phyloP scores from a whole-genome alignment of 441 rosid genomes.

The Hypseocharis bilobata region DNA sequence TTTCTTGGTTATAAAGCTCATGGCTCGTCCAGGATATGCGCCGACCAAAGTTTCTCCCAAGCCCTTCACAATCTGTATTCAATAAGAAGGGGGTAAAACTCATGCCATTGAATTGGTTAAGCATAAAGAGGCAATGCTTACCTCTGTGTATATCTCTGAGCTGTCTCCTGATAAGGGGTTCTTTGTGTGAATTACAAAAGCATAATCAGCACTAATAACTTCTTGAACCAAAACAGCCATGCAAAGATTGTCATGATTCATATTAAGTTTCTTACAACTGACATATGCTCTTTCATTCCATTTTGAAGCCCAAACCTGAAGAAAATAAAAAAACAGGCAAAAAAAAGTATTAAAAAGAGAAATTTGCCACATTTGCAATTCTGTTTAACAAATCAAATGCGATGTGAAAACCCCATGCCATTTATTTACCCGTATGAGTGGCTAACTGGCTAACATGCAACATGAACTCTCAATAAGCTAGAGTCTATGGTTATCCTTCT shows the following conservation, averaged over 20 bases:
- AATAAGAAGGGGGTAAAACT: constrained; percentile 4
- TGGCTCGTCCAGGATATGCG: constrained; percentile 67
- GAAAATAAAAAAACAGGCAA: constrained; percentile 7
- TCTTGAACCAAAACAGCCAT: constrained; percentile 76
- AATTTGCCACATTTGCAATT: not conserved
- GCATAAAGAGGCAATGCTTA: constrained; percentile 17
- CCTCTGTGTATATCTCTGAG: constrained; percentile 72
- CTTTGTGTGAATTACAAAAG: constrained; percentile 78
- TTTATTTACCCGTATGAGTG: not conserved
- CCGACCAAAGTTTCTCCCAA: constrained; percentile 77
- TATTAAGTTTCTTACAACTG: constrained; percentile 50
- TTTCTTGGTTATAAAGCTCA: constrained; percentile 68
- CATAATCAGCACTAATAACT: constrained; percentile 63
- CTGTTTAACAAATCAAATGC: not conserved
- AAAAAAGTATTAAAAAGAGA: not conserved
- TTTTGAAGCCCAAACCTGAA: constrained; percentile 85
- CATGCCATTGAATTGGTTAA: not conserved
- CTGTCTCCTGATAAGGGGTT: constrained; percentile 65
- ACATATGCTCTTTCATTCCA: constrained; percentile 75
- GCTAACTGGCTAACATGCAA: not conserved
- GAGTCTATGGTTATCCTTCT: not conserved
- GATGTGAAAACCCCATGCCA: not conserved
- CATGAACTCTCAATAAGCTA: not conserved
- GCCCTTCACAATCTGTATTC: constrained; percentile 66
- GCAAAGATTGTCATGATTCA: constrained; percentile 48